These are phyloP conservation scores for Pestalotiopsis sp. DNA, from an alignment of 2,329 filamentous ascomycete genomes.

Conservation along the genomic window DNA sequence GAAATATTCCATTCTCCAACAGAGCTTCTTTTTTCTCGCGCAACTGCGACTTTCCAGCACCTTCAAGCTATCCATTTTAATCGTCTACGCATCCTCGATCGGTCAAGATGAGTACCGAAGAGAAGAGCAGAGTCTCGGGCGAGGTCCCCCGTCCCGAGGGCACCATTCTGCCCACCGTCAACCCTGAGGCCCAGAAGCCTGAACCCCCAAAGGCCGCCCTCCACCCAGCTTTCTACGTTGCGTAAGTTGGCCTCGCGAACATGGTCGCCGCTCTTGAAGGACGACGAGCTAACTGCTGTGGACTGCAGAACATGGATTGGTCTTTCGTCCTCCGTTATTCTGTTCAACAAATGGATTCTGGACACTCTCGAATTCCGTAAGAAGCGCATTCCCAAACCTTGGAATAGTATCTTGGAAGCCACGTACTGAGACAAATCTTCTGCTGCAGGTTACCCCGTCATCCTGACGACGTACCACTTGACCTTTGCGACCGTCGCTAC, in stretches of 20 bases:
- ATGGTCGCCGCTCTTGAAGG: background rate
- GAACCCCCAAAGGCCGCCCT: conserved; percentile 66
- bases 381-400: conserved; percentile 31
- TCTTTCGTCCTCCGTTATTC: conserved; percentile 89
- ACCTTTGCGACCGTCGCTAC: conserved; percentile 93
- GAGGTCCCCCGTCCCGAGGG: conserved; percentile 67
- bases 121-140: conserved; percentile 84
- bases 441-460: conserved; percentile 66
- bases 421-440: conserved; percentile 27
- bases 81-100: conserved; percentile 22
- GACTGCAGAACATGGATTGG: conserved; percentile 80
- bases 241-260: conserved; percentile 48
- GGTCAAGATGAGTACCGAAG: conserved; percentile 65
- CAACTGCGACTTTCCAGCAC: conserved; percentile 3
- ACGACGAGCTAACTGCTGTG: conserved; percentile 10
- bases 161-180: conserved; percentile 78
- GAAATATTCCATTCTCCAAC: conserved; percentile 4
- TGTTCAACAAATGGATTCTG: conserved; percentile 99
- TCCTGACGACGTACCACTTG: conserved; percentile 96
- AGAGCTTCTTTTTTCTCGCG: conserved; percentile 4
- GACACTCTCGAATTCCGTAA: conserved; percentile 82
- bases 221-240: conserved; percentile 85
- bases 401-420: conserved; percentile 8
- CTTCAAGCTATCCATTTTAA: conserved; percentile 12
- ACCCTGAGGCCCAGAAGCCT: conserved; percentile 73